Evolutionary conservation across 257 asterid genomes (phyloP), one percentile per base, ranked within the genome.

Genomic region (Perilla frutescens): DNA sequence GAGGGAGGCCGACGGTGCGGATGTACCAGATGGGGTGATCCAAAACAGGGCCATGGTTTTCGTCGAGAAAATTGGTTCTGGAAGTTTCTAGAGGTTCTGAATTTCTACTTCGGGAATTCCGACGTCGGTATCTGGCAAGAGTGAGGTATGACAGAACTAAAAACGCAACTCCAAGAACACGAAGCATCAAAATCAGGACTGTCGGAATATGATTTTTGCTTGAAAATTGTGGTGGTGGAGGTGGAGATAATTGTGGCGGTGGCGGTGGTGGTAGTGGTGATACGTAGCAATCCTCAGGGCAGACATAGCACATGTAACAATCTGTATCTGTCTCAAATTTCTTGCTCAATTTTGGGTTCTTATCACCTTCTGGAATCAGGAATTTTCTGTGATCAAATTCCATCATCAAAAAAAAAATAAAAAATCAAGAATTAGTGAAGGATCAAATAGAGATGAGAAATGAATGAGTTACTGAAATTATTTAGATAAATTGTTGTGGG

Each of bases 1-100:
- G 88, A 1, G 79, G 76, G 48, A 89, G 87, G 48, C 97, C 97
- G 2, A 83, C 78, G 0, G 93, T 89, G 5, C 84, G 85, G 8
- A 91, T 91, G 50, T 81, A 74, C 96, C 97, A 89, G 55, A 87
- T 75, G 68, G 84, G 96, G 66, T 89, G 87, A 63, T 87, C 91
- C 72, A 81, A 32, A 8, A 66, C 45, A 5, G 84, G 82, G 34
- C 86, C 87, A 1, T 77, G 87, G 70, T 81, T 65, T 70, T 81
- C 90, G 71, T 82, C 86, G 4, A 77, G 13, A 13, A 81, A 75
- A 32, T 67, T 90, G 39, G 72, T 50, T 31, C 64, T 55, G 0
- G 66, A 73, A 49, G 47, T 43, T 4, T 64, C 67, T 11, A 7
- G 43, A 8, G 31, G 9, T 3, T 29, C 62, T 1, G 29, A 5